Base-by-base conservation (phyloP, 371 early-diverging fungal genomes). In the Mucor racemosus region DNA sequence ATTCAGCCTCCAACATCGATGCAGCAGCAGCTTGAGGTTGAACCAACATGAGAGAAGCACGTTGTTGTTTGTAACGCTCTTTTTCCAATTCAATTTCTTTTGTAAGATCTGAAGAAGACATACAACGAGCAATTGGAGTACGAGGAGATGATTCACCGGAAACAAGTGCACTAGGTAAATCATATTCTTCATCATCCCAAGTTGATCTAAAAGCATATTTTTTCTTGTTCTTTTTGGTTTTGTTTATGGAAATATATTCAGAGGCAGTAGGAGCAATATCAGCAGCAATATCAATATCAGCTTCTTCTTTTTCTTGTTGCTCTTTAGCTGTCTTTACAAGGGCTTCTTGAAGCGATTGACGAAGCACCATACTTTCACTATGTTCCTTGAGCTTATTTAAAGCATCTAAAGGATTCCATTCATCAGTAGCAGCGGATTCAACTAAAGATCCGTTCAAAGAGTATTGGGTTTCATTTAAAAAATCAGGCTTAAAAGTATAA, bases 1-100 rank as follows among this genome's bases (percentile, higher is more conserved):
- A 46, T 44, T 76, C 73, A 9, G 70, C 73, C 36, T 76, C 76
- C 11, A 76, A 39, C 34, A 65, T 53, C 4, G 76, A 69, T 7
- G 73, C 76, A 9, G 61, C 39, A 10, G 76, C 66, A 13, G 63
- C 54, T 26, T 66, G 65, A 33, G 76, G 67, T 53, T 69, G 39
- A 13, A 55, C 53, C 33, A 76, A 15, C 44, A 58, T 48, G 33
- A 67, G 40, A 7, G 72, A 66, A 21, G 62, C 66, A 17, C 69
- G 48, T 33, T 72, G 69, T 15, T 73, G 69, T 17, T 63, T 58
- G 21, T 72, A 72, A 15, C 57, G 48, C 14, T 73, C 73, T 46
- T 76, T 76, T 60, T 73, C 73, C 15, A 58, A 15, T 10, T 64
- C 63, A 57, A 76, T 69, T 50, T 72, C 66, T n/a, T 36, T 39